Conservation (phyloP, 768 basidiomycete species). For the Lentinula edodes region DNA sequence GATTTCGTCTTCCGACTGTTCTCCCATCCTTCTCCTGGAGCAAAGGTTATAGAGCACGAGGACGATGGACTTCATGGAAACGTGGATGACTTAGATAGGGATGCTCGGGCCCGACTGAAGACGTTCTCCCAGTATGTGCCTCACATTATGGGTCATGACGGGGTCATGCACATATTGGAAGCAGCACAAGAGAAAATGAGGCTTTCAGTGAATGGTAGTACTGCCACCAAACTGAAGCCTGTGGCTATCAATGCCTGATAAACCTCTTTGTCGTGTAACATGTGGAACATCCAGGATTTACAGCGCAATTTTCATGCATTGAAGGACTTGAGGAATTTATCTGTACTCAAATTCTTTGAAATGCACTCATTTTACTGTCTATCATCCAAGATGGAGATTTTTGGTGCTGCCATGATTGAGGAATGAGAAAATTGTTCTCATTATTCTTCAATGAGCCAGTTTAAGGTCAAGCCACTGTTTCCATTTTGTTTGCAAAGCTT, state of each 20-base stretch:
- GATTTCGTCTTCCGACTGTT: conserved; percentile 4
- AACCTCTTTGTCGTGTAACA: too few species aligned
- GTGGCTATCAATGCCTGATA: neutral
- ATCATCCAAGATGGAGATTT: too few species aligned
- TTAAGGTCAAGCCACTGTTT: too few species aligned
- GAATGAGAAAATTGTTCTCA: too few species aligned
- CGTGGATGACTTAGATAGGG: neutral
- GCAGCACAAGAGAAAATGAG: neutral
- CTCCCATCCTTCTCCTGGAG: conserved; percentile 6
- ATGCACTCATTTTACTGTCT: too few species aligned
- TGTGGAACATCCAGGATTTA: too few species aligned
- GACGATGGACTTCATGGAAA: conserved; percentile 10
- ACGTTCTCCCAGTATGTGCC: neutral
- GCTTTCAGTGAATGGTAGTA: neutral
- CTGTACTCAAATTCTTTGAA: too few species aligned
- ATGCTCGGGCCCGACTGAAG: neutral
- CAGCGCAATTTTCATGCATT: too few species aligned
- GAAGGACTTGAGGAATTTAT: too few species aligned
- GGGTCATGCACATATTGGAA: neutral
- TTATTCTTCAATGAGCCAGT: too few species aligned
- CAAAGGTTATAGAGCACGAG: conserved; percentile 6
- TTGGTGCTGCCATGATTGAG: too few species aligned
- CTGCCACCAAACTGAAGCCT: neutral
- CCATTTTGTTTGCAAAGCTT: too few species aligned
- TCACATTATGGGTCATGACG: neutral